phyloP scores from a whole-genome alignment of 257 asterid species.

The Cynanchum wilfordii region DNA sequence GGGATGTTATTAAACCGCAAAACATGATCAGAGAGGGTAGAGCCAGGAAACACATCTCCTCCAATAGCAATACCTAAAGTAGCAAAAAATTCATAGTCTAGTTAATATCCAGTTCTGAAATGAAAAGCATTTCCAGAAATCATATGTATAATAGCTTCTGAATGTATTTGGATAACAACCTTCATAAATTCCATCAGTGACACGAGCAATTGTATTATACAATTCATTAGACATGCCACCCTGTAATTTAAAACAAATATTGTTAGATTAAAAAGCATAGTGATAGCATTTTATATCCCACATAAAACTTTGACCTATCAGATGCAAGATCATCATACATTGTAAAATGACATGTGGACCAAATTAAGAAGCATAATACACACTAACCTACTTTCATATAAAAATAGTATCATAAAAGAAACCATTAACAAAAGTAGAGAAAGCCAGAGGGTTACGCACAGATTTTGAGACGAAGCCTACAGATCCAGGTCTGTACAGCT shows the following conservation, averaged over 20 bases:
- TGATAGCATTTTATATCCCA: constrained; percentile 5
- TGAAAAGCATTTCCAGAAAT: constrained; percentile 3
- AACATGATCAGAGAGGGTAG: constrained; percentile 98
- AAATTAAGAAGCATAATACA: neutral
- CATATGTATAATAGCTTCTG: constrained; percentile 7
- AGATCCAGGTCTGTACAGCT: constrained; percentile 95
- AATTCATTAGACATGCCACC: constrained; percentile 99
- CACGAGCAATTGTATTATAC: constrained; percentile 95
- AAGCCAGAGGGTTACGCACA: constrained; percentile 39
- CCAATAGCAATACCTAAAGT: constrained; percentile 92
- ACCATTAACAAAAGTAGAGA: neutral
- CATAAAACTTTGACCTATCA: neutral
- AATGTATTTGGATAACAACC: constrained; percentile 52
- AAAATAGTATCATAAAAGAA: neutral
- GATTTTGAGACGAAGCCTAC: constrained; percentile 99
- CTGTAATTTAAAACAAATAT: constrained; percentile 38
- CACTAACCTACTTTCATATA: neutral
- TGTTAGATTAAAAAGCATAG: constrained; percentile 18
- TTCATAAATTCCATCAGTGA: constrained; percentile 96
- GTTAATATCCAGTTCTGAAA: constrained; percentile 12
- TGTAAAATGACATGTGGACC: neutral
- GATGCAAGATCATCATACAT: neutral
- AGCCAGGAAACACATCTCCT: constrained; percentile 99
- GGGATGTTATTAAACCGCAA: constrained; percentile 96
- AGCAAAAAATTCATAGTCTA: constrained; percentile 12